Evolutionary conservation across 805 yeast species (phyloP), one percentile per base, ranked within the genome.

Genomic region (Starmera amethionina): DNA sequence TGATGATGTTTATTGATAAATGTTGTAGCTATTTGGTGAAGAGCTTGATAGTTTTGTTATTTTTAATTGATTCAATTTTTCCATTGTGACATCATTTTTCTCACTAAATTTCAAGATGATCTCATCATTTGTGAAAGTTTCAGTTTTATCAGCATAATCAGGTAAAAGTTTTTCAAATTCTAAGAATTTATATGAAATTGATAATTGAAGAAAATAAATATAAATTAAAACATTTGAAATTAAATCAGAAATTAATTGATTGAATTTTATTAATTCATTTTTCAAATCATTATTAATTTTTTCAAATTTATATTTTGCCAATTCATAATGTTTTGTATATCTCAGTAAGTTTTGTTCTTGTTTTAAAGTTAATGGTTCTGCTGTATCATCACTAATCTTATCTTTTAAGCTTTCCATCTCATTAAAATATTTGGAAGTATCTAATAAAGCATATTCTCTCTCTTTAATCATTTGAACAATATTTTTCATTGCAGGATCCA

Each of bases 261-360:
- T 60, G 37, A 73, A 68, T 4, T 44, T 37, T 0, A 81, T 79
- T 1, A 77, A 48, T 34, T 75, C 82, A 28, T 42, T 42, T 42
- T 72, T 72, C 44, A 77, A 56, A 4, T 46, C 38, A 5, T 49
- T 44, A 49, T 74, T 72, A 30, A 64, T 44, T 10, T 43, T 37
- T 2, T 67, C 65, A 47, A 67, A 73, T 37, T 50, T 67, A 51
- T 42, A 59, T 42, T 46, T 62, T 45, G 48, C 58, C 40, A 50
- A 52, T 43, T 52, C 62, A 27, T 55, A 35, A 39, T 54, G 54
- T 43, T 55, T 56, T 38, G 58, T 56, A 19, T 55, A 53, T 34
- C 59, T 60, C 30, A 59, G 50, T 38, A 59, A 46, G 31, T 56
- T 54, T 38, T 60, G 62, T 37, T 64, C 64, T 37, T 70, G 64